These are phyloP conservation scores for Rhizopus arrhizus DNA, from an alignment of 371 early-diverging fungal genomes.

Conservation along the genomic window DNA sequence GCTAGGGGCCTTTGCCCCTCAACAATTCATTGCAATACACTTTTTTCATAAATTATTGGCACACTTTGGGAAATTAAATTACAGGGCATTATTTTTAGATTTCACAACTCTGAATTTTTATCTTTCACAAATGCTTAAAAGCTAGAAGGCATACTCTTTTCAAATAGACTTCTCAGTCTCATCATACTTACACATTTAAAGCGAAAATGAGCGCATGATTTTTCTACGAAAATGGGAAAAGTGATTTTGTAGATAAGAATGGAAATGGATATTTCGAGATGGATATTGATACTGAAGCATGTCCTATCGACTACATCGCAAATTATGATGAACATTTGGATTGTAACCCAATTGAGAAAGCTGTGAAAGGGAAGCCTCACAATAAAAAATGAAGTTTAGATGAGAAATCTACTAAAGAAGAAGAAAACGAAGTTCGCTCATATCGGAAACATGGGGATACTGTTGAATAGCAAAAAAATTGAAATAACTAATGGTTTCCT, in stretches of 20 bases:
- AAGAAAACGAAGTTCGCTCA: constrained; percentile 12
- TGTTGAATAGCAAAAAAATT: neutral
- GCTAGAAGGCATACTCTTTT: constrained; percentile 7
- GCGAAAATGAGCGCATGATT: constrained; percentile 14
- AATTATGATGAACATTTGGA: constrained; percentile 20
- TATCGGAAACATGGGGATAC: constrained; percentile 19
- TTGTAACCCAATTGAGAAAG: constrained; percentile 16
- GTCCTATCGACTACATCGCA: constrained; percentile 13
- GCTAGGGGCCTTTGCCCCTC: no score
- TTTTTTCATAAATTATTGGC: no score
- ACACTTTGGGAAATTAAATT: no score
- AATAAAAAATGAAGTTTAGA: constrained; percentile 15
- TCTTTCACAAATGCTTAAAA: constrained; percentile 2
- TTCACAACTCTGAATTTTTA: neutral
- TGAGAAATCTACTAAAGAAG: constrained; percentile 16
- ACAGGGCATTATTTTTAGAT: no score
- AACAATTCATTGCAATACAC: no score
- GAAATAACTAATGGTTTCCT: no score
- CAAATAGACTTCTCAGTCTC: constrained; percentile 17
- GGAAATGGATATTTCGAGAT: constrained; percentile 24
- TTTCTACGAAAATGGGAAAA: constrained; percentile 16
- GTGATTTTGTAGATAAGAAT: constrained; percentile 18
- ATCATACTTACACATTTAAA: constrained; percentile 7
- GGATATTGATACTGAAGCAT: constrained; percentile 21
- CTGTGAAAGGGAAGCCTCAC: constrained; percentile 15